phyloP scores from a whole-genome alignment of 495 filamentous ascomycete genomes.

The Bacidia gigantensis region DNA sequence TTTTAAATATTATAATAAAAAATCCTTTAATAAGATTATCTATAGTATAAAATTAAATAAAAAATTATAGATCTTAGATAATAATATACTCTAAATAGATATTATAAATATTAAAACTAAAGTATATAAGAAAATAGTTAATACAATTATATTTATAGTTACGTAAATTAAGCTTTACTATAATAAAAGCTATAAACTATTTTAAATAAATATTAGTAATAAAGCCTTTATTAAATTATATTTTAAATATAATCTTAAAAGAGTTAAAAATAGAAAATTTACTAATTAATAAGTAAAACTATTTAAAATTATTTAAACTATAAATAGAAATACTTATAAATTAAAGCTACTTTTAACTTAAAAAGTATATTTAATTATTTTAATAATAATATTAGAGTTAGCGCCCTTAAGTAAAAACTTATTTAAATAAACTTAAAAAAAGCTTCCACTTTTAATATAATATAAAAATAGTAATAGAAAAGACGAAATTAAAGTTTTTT shows the following conservation, averaged over 20 bases:
- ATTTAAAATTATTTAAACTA: background rate
- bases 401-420: background rate
- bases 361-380: background rate
- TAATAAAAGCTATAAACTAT: background rate
- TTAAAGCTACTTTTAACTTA: background rate
- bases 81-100: background rate
- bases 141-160: background rate
- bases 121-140: constrained; percentile 1
- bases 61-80: background rate
- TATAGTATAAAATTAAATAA: background rate
- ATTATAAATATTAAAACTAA: background rate
- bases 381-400: background rate
- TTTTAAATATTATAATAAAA: background rate
- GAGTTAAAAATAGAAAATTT: background rate
- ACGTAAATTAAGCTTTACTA: background rate
- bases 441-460: background rate
- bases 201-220: background rate
- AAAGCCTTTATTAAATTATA: background rate
- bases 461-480: background rate
- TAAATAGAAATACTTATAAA: background rate
- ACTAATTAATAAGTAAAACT: background rate
- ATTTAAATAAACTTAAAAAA: background rate
- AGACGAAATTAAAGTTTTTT: background rate
- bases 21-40: background rate
- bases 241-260: background rate